Base-by-base conservation (phyloP, 2,329 filamentous ascomycete species). In the Neophaeococcomyces aloes region DNA sequence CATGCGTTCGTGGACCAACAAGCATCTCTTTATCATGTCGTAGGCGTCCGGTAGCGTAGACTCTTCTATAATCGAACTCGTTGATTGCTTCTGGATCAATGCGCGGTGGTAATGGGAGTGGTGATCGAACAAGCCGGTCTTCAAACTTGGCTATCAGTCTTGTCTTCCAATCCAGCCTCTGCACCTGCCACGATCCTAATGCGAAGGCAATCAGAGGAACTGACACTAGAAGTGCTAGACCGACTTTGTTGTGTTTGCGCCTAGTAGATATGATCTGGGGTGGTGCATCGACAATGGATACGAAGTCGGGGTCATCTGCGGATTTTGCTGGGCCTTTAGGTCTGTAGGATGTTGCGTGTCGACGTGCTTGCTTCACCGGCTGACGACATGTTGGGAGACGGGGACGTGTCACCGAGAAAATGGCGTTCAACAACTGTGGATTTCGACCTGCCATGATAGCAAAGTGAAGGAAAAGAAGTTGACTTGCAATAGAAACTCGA, bases 21-120 rank as follows among this genome's bases (percentile, higher is more conserved):
- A 98, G 72, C 88, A 98, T 98, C 69, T 98, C 91, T 61, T 84
- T 78, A 60, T 95, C 88, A 64, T 98, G 91, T 30, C 83, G 70
- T 54, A 86, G 79, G 44, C 64, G 69, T 7, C 91, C 91, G 0
- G 70, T 76, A 8, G 86, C 82, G 50, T 77, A 75, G 38, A 98
- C 84, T 44, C 86, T 76, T 48, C 91, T 76, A 67, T 89, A 95
- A 63, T 98, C 89, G 61, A 98, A 98, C 29, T 94, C 86, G 53
- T 78, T 69, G 53, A 95, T 74, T 7, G 82, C 86, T n/a, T 71
- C 67, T 0, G 86, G 82, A 60, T 96, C 87, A 50, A 98, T 73
- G 43, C 77, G 75, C 2, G 86, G 81, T 3, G 91, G 91, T 0
- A 98, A 70, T 0, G 89, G 89, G 0, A 98, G 70, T 0, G 91